Evolutionary conservation across 2,329 filamentous ascomycete genomes (phyloP).

Genomic region (Teratosphaeria nubilosa): DNA sequence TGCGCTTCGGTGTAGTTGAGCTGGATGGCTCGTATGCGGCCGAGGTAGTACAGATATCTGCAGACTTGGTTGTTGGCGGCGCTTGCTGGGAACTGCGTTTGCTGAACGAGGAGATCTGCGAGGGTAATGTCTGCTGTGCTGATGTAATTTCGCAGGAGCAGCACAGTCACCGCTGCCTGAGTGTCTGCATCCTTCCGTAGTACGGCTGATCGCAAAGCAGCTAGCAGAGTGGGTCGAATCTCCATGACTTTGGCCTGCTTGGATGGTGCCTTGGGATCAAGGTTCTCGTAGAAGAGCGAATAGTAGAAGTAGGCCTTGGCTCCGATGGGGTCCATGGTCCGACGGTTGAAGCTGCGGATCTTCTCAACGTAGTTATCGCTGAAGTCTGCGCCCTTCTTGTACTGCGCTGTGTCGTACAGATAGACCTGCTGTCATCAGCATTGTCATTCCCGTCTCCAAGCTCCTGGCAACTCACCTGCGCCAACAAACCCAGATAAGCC

Average conservation of each 20-base stretch:
- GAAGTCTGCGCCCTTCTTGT: slow-evolving; percentile 71
- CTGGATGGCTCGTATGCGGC: slow-evolving; percentile 91
- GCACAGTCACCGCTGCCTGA: slow-evolving; percentile 90
- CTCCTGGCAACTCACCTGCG: slow-evolving; percentile 18
- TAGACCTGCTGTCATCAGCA: slow-evolving; percentile 58
- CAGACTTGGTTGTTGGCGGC: slow-evolving; percentile 98
- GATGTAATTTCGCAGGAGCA: slow-evolving; percentile 91
- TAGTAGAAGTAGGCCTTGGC: slow-evolving; percentile 98
- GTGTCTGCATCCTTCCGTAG: slow-evolving; percentile 93
- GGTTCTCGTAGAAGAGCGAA: slow-evolving; percentile 86
- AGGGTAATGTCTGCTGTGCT: slow-evolving; percentile 93
- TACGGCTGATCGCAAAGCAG: slow-evolving; percentile 87
- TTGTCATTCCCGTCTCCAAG: not conserved
- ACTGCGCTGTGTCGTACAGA: slow-evolving; percentile 75
- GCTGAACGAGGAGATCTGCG: slow-evolving; percentile 87
- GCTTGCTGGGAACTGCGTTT: slow-evolving; percentile 88
- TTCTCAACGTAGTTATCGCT: slow-evolving; percentile 74
- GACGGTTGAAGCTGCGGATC: slow-evolving; percentile 80
- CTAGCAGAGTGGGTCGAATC: slow-evolving; percentile 75
- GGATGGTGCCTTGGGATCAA: slow-evolving; percentile 77
- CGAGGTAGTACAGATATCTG: slow-evolving; percentile 92
- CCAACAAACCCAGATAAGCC: slow-evolving; percentile 28
- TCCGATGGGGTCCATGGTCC: slow-evolving; percentile 85
- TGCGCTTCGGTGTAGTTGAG: slow-evolving; percentile 95
- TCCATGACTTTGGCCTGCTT: slow-evolving; percentile 77